Evolutionary conservation across 2,329 filamentous ascomycete genomes (phyloP).

Genomic region (Scytalidium lignicola): DNA sequence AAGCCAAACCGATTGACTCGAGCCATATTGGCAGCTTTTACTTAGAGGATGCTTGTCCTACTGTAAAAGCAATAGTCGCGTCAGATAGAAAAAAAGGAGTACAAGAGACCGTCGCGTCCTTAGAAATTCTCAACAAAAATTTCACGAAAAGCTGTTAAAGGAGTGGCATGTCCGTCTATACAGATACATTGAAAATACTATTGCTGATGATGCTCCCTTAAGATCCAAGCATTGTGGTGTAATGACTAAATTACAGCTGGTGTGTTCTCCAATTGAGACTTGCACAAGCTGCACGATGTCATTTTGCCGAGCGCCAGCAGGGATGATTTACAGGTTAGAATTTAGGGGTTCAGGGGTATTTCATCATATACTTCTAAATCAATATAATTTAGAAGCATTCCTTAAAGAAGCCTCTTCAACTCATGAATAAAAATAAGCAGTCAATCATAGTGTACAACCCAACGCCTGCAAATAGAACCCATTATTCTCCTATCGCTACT

Average conservation of each 20-base stretch:
- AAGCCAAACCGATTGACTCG: conserved; percentile 68
- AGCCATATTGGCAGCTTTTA: conserved; percentile 40
- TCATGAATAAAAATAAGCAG: too few relatives aligned
- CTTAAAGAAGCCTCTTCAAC: too few relatives aligned
- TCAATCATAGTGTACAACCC: too few relatives aligned
- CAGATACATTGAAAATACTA: conserved; percentile 12
- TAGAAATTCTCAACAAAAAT: background rate
- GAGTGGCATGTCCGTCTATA: conserved; percentile 25
- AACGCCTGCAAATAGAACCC: background rate
- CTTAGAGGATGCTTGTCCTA: background rate
- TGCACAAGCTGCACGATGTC: conserved; percentile 10
- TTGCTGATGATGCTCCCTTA: background rate
- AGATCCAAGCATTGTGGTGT: background rate
- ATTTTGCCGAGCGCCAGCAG: conserved; percentile 9
- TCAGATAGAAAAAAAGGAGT: background rate
- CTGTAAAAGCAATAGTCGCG: background rate
- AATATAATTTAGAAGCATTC: background rate
- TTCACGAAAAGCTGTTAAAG: conserved; percentile 15
- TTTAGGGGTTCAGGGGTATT: conserved; percentile 5
- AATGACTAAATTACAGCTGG: background rate
- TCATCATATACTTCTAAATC: background rate
- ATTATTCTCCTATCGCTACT: background rate
- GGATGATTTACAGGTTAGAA: conserved; percentile 6
- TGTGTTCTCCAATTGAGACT: conserved; percentile 8
- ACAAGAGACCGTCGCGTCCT: background rate